These are phyloP conservation scores for Populus euphratica DNA, from an alignment of 345 rosid genomes.

Conservation along the genomic window DNA sequence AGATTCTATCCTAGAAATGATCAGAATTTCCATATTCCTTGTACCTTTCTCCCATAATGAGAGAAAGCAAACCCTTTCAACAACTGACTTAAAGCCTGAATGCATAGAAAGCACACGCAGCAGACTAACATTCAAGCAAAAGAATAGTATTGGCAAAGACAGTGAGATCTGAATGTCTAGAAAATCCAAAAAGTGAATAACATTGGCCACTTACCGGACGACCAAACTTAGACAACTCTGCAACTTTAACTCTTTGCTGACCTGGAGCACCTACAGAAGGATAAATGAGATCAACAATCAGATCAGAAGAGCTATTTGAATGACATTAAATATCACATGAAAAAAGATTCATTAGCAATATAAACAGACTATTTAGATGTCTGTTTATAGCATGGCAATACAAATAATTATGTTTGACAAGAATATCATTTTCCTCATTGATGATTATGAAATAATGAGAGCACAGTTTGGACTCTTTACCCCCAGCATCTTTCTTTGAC, in stretches of 20 bases:
- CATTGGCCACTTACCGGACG: slow-evolving; percentile 53
- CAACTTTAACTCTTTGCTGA: slow-evolving; percentile 58
- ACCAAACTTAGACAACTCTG: slow-evolving; percentile 64
- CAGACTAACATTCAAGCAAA: not conserved
- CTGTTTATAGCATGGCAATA: not conserved
- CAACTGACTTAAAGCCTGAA: not conserved
- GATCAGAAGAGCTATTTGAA: not conserved
- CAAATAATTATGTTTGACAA: not conserved
- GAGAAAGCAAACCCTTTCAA: not conserved
- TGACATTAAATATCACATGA: not conserved
- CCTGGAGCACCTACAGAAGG: slow-evolving; percentile 63
- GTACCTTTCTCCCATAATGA: not conserved
- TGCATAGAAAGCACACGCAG: not conserved
- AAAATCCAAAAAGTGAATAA: not conserved
- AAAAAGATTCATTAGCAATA: not conserved
- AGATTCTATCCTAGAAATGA: not conserved
- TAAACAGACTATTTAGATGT: not conserved
- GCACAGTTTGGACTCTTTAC: not conserved
- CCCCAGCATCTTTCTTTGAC: not conserved
- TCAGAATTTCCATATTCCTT: not conserved
- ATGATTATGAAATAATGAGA: not conserved
- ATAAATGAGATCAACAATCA: slow-evolving; percentile 3
- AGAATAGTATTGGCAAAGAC: not conserved
- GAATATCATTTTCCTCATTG: not conserved
- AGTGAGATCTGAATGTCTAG: not conserved